Evolutionary conservation across 2,329 filamentous ascomycete species (phyloP).

Genomic region (Aspergillus sp.): DNA sequence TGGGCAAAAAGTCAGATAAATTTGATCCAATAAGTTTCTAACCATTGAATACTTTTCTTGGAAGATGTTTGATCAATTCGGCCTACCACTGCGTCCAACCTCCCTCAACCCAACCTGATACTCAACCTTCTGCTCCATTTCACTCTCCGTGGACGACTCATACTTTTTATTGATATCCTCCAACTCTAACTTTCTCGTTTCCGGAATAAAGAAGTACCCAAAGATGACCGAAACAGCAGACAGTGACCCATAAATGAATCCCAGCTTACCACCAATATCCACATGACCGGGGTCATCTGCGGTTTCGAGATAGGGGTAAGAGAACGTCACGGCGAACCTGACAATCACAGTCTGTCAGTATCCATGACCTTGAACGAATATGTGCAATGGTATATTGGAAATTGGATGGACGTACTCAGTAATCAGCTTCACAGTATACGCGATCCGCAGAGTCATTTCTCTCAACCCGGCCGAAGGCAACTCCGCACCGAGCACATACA

Average conservation of each 20-base stretch:
- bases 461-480: background rate
- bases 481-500: slow-evolving; percentile 2
- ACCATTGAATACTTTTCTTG: too few species aligned
- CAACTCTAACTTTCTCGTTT: background rate
- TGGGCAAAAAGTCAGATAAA: too few species aligned
- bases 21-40: too few species aligned
- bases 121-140: background rate
- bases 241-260: background rate
- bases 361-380: background rate
- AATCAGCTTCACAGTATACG: background rate
- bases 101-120: background rate
- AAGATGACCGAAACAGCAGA: background rate
- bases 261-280: background rate
- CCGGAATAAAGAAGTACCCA: background rate
- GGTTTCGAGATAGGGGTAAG: slow-evolving; percentile 1
- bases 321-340: slow-evolving; percentile 3
- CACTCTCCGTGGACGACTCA: background rate
- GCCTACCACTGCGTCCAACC: background rate
- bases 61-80: too few species aligned
- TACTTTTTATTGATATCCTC: slow-evolving; percentile 1
- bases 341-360: background rate
- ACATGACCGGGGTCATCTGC: background rate
- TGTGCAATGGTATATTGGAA: background rate
- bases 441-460: slow-evolving; percentile 1
- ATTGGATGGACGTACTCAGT: slow-evolving; percentile 7